Base-by-base conservation (phyloP, 1,284 basidiomycete species). In the Ceratobasidium sp. region DNA sequence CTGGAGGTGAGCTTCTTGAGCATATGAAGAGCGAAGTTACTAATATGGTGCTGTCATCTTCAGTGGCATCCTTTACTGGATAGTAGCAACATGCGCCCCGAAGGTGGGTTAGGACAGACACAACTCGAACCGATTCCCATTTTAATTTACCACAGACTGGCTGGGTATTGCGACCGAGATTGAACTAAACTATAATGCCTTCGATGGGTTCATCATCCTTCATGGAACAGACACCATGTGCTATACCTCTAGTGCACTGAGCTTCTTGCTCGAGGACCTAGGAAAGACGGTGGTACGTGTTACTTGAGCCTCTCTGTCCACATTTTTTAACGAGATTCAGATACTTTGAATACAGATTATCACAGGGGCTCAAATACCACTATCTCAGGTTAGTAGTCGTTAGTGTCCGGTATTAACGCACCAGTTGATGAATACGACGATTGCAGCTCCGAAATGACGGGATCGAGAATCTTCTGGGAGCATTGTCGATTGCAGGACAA, bases 211-310 rank as follows among this genome's bases (percentile, higher is more conserved):
- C 81, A 91, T 98, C 33, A 86, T 98, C 39, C 85, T 98, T 11
- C 96, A 98, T 82, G 96, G 96, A 47, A 95, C 94, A n/a, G 95
- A 97, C 81, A 97, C 95, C 0, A 96, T 96, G 94, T 90, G 92
- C 1, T 97, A 95, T 83, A 93, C 92, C 2, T 90, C 94, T 1
- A 95, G 93, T 63, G 94, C 95, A 1, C 87, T 97, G 49, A 94
- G 93, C 81, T 97, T 97, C 84, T 84, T 98, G 74, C 87, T 98
- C 5, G 95, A 97, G 83, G 95, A 97, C 80, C 87, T 97, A 7
- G 95, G 95, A 67, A 96, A 96, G 85, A 94, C 92, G 1, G 91
- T 94, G 79, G 93, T 94, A 85, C 47, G 83, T 82, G 73, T 42
- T 39, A 31, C 37, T 67, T 35, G 20, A 28, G 26, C 23, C n/a